Conservation (phyloP, 345 rosid species). For the Heritiera littoralis region DNA sequence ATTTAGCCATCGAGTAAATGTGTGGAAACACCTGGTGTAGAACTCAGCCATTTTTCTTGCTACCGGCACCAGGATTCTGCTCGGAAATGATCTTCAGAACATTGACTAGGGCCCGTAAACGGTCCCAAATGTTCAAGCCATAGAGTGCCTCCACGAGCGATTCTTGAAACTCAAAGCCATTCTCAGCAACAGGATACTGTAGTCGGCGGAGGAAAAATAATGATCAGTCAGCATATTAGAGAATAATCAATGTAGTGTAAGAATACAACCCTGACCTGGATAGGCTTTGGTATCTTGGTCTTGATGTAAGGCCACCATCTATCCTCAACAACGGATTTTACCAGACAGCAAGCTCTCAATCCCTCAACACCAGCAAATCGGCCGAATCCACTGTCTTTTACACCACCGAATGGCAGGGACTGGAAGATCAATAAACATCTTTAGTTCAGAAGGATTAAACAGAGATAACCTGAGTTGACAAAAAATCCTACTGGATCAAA, state of each 20-base stretch:
- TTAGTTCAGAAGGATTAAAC: conserved; percentile 3
- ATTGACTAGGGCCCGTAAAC: conserved; percentile 69
- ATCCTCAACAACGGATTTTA: conserved; percentile 93
- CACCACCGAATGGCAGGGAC: conserved; percentile 98
- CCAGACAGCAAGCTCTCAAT: conserved; percentile 90
- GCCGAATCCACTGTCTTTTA: conserved; percentile 95
- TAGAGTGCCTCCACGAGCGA: conserved; percentile 83
- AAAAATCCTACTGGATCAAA: background rate
- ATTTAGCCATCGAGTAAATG: background rate
- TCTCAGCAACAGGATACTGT: conserved; percentile 89
- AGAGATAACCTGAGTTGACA: background rate
- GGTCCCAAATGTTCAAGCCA: conserved; percentile 87
- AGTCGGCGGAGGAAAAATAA: conserved; percentile 8
- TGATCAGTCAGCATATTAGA: background rate
- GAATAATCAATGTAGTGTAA: background rate
- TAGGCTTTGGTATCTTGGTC: conserved; percentile 89
- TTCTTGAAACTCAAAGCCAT: conserved; percentile 83
- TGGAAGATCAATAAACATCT: conserved; percentile 33
- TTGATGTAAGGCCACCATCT: conserved; percentile 94
- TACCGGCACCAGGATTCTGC: conserved; percentile 45
- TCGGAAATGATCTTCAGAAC: conserved; percentile 73
- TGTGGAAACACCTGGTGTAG: background rate
- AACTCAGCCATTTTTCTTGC: conserved; percentile 49
- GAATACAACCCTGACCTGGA: conserved; percentile 56
- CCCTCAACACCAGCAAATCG: conserved; percentile 97